These are phyloP conservation scores for Diaporthe eres DNA, from an alignment of 2,329 filamentous ascomycete species.

Conservation along the genomic window DNA sequence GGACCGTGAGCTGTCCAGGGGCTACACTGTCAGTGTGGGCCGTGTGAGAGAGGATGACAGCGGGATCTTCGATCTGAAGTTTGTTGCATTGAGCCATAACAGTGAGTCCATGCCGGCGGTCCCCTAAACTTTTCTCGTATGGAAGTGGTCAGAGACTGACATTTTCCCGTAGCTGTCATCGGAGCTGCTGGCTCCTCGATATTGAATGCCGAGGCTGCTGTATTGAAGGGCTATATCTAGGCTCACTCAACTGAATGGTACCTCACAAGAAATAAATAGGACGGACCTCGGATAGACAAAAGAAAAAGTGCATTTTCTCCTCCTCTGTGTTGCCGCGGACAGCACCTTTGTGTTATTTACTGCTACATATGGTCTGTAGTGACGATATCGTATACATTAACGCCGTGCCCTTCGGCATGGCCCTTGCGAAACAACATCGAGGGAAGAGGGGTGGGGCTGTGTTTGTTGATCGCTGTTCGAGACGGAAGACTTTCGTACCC, in stretches of 20 bases:
- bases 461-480: background rate
- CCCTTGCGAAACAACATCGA: background rate
- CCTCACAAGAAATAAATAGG: background rate
- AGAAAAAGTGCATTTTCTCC: background rate
- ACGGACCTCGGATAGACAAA: constrained; percentile 26
- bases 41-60: constrained; percentile 87
- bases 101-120: constrained; percentile 60
- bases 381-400: background rate
- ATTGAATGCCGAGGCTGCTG: constrained; percentile 91
- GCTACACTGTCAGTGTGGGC: constrained; percentile 93
- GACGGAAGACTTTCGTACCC: background rate
- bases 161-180: constrained; percentile 76
- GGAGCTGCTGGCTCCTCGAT: constrained; percentile 97
- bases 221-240: constrained; percentile 88
- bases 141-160: constrained; percentile 43
- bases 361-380: background rate
- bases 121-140: background rate
- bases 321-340: background rate
- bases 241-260: no score
- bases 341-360: background rate
- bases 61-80: constrained; percentile 94
- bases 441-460: background rate
- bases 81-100: constrained; percentile 90
- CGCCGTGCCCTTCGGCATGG: background rate
- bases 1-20: constrained; percentile 86